Evolutionary conservation across 495 filamentous ascomycete species (phyloP), one percentile per base, ranked within the genome.

Genomic region (Hypoxylon trugodes): DNA sequence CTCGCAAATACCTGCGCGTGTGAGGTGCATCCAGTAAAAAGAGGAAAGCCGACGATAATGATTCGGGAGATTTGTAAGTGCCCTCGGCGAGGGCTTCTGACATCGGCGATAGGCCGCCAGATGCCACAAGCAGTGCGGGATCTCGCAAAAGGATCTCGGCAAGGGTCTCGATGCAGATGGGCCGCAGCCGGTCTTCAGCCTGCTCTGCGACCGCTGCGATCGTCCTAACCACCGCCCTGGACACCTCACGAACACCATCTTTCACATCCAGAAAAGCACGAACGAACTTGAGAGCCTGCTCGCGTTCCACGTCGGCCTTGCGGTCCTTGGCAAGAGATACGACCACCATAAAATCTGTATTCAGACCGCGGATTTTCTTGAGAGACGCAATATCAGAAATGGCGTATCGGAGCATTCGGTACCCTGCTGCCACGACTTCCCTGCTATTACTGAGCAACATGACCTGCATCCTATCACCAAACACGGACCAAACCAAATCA

Each of bases 271-370:
- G 79, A 73, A 98, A 98, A 5, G 93, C 91, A 54, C 95, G 85
- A 19, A 97, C 90, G 75, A 98, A 97, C 72, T 98, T 98, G 62
- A 98, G 74, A 0, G 95, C 95, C 75, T 98, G 95, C 72, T 98
- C 95, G 41, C 95, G 87, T 76, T 98, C 95, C 38, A 98, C 91
- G 70, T 92, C 95, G 8, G 94, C 89, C 70, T 96, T 97, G 71
- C 91, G 89, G 70, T 97, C 93, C 71, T 97, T 97, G 60, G 93
- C 90, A 21, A 98, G 82, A 6, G 95, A 97, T 57, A 85, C 86
- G 42, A 96, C 92, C 5, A 96, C 93, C 21, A 98, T 81, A 68
- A 93, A 91, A 72, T 98, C 95, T 2, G 94, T 97, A 56, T 96
- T 90, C 19, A 98, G 75, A 16, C 82, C 78, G 41, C 96, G 89